Evolutionary conservation across 345 rosid genomes (phyloP), one percentile per base, ranked within the genome.

Genomic region (Passiflora organensis): DNA sequence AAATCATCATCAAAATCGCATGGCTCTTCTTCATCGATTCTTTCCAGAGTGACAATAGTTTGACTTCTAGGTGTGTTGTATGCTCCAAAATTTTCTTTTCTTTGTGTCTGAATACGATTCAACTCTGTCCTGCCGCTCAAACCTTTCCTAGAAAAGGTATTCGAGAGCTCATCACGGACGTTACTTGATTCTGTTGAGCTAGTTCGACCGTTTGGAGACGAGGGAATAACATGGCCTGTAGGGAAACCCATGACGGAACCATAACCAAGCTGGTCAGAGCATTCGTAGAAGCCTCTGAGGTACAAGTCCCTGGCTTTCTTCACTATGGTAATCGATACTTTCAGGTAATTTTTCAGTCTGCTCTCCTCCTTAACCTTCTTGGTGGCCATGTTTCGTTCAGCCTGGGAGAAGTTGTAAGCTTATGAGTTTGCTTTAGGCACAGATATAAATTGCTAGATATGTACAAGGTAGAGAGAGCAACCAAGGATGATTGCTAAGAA

Each of bases 1-100:
- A 69, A 51, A 43, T 71, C 77, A 13, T 71, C 84, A 10, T 58
- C 80, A 56, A 90, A 84, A 10, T 78, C 79, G 50, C 78, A 79
- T 13, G 77, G 49, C 53, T 66, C 60, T 20, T 90, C 97, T 62
- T 90, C 97, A 54, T 90, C 96, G 24, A 90, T 90, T 70, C 80
- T 77, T 63, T 85, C 94, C 42, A 87, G 73, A 28, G 34, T 28
- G 5, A 60, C 74, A 32, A 66, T 75, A 60, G 76, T 77, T 2
- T 13, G 39, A 62, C 77, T 79, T 56, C 83, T 72, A 1, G 63
- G 65, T 71, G 68, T 60, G 16, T 56, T 69, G 18, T 43, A 52
- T 9, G 37, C 41, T 20, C 42, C 51, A 16, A 8, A 12, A 15
- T 6, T 16, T 48, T 4, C 1, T 4, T 47, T 8, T 13, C 22